Evolutionary conservation across 2,329 filamentous ascomycete genomes (phyloP), one percentile per base, ranked within the genome.

Genomic region (Colletotrichum caudatum): DNA sequence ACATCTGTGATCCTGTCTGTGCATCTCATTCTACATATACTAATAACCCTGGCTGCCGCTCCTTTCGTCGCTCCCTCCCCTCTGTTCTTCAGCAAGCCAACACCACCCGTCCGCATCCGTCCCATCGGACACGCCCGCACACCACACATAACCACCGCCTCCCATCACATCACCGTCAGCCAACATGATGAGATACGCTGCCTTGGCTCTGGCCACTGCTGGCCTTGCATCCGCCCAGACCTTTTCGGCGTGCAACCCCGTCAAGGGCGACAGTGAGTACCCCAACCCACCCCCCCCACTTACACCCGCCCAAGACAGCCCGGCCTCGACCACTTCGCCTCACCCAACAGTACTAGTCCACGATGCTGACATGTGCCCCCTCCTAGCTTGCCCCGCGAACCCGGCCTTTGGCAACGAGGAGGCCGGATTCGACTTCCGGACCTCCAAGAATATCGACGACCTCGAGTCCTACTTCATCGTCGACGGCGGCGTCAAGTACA

Each of bases 401-500:
- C 64, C 73, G 11, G 74, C 74, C 12, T 73, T 74, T 44, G 73
- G 73, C 50, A 61, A 58, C 51, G 61, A 67, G 18, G 61, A 67
- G 18, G 61, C 59, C 59, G 44, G 5, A 51, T 74, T 64, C 62
- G 64, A 74, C 64, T 74, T 74, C 64, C 59, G 61, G n/a, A 46
- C 23, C 5, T 60, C 69, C 78, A 83, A 80, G 51, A 76, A 78
- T 37, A 59, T 73, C 53, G 83, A 81, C 53, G 77, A 77, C 51
- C 78, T 81, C 74, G 74, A 81, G 78, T 79, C 76, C 70, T 85
- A 88, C 74, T 93, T 92, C 80, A 88, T 85, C 0, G 81, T 87
- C 12, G 88, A 88, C 57, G 79, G 79, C 70, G 83, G 87, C 62
- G 85, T 82, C 6, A 78, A 78, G 33, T 80, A 83, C 72, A 77